Evolutionary conservation across 148 eudicot species (phyloP).

Genomic region (Cornus suecica): DNA sequence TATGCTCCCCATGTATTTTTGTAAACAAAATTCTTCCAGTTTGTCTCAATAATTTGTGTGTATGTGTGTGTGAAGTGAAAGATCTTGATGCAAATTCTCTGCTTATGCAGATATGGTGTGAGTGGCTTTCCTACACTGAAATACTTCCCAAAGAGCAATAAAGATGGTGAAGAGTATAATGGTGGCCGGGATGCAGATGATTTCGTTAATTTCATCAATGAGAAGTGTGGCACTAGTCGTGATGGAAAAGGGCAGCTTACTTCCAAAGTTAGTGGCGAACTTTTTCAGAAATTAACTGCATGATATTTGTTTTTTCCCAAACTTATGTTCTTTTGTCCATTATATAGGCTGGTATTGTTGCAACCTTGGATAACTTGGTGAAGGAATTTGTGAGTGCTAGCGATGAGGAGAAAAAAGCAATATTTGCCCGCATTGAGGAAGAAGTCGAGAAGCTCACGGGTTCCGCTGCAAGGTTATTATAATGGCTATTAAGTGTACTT

Average conservation of each 20-base stretch:
- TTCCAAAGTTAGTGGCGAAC: slow-evolving; percentile 45
- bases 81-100: slow-evolving; percentile 12
- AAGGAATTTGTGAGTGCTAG: slow-evolving; percentile 78
- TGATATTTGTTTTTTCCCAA: neutral
- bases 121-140: slow-evolving; percentile 94
- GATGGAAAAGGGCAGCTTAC: slow-evolving; percentile 82
- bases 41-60: neutral
- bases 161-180: slow-evolving; percentile 94
- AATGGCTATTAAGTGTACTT: neutral
- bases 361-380: slow-evolving; percentile 55
- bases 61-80: neutral
- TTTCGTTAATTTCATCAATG: slow-evolving; percentile 82
- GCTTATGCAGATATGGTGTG: slow-evolving; percentile 66
- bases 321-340: neutral
- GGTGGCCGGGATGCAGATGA: slow-evolving; percentile 86
- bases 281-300: neutral
- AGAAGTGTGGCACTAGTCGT: slow-evolving; percentile 88
- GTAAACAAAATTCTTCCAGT: neutral
- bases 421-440: slow-evolving; percentile 60
- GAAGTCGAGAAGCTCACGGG: slow-evolving; percentile 85
- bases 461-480: slow-evolving; percentile 68
- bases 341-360: slow-evolving; percentile 78
- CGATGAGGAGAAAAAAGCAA: slow-evolving; percentile 69
- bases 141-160: slow-evolving; percentile 89
- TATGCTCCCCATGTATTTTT: too few relatives aligned